These are phyloP conservation scores for Furcasterigmium furcatum DNA, from an alignment of 2,329 filamentous ascomycete species.

Conservation along the genomic window DNA sequence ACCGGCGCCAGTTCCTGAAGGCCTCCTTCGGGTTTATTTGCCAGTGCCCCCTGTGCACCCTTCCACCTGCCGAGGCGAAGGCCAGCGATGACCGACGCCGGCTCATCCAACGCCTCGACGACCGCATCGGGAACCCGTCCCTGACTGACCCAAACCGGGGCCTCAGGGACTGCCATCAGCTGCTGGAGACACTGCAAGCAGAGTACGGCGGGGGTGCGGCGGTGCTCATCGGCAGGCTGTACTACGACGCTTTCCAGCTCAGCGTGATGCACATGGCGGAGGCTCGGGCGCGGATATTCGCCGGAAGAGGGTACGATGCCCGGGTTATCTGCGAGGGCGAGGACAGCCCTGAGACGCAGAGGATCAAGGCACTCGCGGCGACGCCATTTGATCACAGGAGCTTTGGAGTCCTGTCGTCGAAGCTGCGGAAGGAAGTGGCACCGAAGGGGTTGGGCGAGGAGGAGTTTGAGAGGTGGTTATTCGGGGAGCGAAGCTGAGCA, in stretches of 20 bases:
- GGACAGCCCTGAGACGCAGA: background rate
- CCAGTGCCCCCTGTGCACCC: constrained; percentile 32
- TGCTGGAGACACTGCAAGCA: background rate
- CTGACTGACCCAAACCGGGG: background rate
- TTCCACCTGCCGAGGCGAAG: constrained; percentile 15
- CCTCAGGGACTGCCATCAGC: background rate
- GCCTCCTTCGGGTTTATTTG: constrained; percentile 37
- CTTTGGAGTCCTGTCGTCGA: no score
- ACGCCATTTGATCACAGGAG: background rate
- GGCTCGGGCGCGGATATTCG: constrained; percentile 1
- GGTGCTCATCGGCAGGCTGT: background rate
- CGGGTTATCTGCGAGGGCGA: background rate
- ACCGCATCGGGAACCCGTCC: background rate
- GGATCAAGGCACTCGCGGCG: background rate
- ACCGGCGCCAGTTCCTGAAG: constrained; percentile 24
- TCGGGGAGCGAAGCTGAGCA: no score
- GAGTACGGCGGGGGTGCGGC: background rate
- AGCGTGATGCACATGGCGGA: background rate
- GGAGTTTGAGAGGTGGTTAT: no score
- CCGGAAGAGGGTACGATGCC: background rate
- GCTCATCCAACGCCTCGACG: constrained; percentile 20
- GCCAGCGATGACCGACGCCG: constrained; percentile 33
- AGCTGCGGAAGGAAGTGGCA: no score
- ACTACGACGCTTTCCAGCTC: constrained; percentile 3
- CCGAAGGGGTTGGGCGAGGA: no score